Evolutionary conservation across 495 filamentous ascomycete genomes (phyloP), one percentile per base, ranked within the genome.

Genomic region (Trichoderma virens): DNA sequence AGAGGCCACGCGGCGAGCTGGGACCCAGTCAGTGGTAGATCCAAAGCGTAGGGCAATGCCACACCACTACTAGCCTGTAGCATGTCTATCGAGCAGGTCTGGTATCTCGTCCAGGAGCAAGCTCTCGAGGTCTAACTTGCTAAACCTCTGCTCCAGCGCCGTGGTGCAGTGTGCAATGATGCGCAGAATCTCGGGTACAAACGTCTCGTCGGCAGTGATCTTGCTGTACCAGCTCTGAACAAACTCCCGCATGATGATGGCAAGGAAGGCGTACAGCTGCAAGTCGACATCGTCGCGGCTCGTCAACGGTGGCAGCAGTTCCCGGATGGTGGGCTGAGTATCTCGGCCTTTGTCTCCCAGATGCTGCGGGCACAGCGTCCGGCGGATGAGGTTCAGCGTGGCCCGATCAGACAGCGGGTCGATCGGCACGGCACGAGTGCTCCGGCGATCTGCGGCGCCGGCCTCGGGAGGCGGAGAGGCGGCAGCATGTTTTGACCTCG

Each of bases 161-260:
- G 90, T 82, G 20, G 92, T 96, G 71, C 89, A 92, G 74, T 96
- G 92, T 59, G 92, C 94, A 65, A 97, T 89, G 62, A 96, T 86
- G 70, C 88, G 86, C 35, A 98, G 80, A 51, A 96, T 83, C 75
- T 97, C 95, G 69, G 88, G 85, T 61, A 93, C 86, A 67, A 98
- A 90, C 1, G 83, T 80, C 65, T 92, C 88, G 73, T 98, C 95
- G 4, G 92, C 83, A 2, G 93, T 98, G 71, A 98, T 91, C 70
- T 89, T 91, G 59, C 80, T 81, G 76, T 98, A 98, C 94, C 94
- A 98, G 63, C 86, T 88, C 64, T 91, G 86, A 25, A 98, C 89
- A 73, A 90, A 92, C 66, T 97, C 93, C 69, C 88, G 85, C 61
- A 96, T 82, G 66, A 98, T 85, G 63, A 97, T 87, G 38, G 94